Percentiles rank a stretch among this genome's conserved stretches.
phyloP scores from a whole-genome alignment of 495 filamentous ascomycete genomes.

The Melanomma pulvis-pyrius region DNA sequence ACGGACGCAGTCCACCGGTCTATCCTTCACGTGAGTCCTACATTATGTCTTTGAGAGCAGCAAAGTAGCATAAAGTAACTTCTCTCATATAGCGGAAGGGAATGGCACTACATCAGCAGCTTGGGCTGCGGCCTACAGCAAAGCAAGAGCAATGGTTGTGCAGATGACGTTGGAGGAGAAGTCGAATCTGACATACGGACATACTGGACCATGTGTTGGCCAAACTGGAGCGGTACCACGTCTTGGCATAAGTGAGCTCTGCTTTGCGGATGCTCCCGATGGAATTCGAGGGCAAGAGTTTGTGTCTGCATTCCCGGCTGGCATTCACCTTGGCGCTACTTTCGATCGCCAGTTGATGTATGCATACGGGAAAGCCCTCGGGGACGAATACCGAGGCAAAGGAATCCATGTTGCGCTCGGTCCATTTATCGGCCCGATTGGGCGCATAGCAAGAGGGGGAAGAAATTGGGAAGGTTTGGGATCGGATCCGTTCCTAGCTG shows the following conservation, averaged over 20 bases:
- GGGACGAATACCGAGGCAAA: conserved; percentile 36
- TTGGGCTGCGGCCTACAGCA: conserved; percentile 29
- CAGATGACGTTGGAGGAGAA: conserved; percentile 65
- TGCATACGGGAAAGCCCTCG: conserved; percentile 30
- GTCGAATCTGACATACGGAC: conserved; percentile 47
- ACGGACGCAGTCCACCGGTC: neutral
- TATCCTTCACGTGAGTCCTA: conserved; percentile 5
- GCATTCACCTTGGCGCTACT: conserved; percentile 30
- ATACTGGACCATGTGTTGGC: conserved; percentile 52
- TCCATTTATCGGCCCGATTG: conserved; percentile 60
- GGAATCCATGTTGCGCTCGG: conserved; percentile 38
- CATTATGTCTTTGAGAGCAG: neutral
- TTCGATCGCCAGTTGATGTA: conserved; percentile 30
- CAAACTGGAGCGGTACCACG: conserved; percentile 55
- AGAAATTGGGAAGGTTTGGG: conserved; percentile 61
- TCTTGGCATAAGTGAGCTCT: conserved; percentile 62
- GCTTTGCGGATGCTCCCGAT: conserved; percentile 64
- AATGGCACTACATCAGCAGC: neutral
- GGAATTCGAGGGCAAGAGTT: conserved; percentile 62
- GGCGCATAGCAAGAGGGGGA: conserved; percentile 54
- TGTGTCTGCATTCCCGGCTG: conserved; percentile 50
- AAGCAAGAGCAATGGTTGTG: conserved; percentile 56
- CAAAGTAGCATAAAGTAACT: no score
- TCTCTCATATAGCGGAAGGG: neutral
- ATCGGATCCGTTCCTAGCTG: conserved; percentile 21